Conservation (phyloP, 1,284 basidiomycete species). For the Violaceomyces palustris region DNA sequence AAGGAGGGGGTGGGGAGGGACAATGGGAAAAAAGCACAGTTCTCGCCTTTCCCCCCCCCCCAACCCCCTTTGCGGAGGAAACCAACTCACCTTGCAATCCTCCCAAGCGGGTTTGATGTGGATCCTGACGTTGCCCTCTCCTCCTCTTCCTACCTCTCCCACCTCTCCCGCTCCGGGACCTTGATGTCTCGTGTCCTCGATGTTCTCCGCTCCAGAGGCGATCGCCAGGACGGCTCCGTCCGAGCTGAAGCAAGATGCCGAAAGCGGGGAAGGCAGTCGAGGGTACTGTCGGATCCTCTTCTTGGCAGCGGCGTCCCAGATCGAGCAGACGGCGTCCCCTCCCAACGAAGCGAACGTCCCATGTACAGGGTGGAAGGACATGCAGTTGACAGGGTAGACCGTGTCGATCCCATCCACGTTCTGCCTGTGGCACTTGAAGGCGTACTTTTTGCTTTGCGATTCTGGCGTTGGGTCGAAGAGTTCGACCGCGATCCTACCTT, state of each 20-base stretch:
- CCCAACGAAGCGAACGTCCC: conserved; percentile 93
- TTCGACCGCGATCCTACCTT: conserved; percentile 93
- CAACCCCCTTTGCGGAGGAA: too few relatives aligned
- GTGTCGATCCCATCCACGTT: conserved; percentile 87
- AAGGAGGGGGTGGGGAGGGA: too few relatives aligned
- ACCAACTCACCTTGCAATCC: conserved; percentile 47
- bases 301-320: conserved; percentile 96
- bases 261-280: conserved; percentile 23
- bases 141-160: conserved; percentile 21
- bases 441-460: conserved; percentile 80
- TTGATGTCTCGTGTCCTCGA: conserved; percentile 9
- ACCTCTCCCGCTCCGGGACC: conserved; percentile 14
- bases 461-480: conserved; percentile 80
- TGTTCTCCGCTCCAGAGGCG: conserved; percentile 38
- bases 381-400: conserved; percentile 93
- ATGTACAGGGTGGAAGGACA: conserved; percentile 85
- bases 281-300: conserved; percentile 85
- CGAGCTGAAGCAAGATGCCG: conserved; percentile 30
- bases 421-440: conserved; percentile 94
- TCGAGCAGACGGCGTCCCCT: conserved; percentile 81
- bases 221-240: conserved; percentile 32
- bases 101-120: conserved; percentile 20
- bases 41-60: too few relatives aligned
- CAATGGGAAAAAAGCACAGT: too few relatives aligned
- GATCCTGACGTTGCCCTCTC: conserved; percentile 18